Conservation (phyloP, 1,139 yeast genomes). For the Suhomyces chickasaworum region DNA sequence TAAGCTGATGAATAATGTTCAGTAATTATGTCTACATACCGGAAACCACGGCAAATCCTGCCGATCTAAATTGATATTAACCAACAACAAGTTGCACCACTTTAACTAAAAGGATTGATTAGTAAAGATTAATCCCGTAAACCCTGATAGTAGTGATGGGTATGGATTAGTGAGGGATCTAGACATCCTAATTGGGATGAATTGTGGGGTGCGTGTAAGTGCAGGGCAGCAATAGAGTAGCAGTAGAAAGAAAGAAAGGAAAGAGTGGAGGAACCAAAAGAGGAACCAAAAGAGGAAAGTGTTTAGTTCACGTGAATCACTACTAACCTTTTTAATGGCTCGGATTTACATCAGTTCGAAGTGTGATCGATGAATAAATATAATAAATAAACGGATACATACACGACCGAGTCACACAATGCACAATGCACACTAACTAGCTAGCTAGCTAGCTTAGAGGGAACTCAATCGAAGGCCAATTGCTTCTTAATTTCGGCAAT, state of each 20-base stretch:
- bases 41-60: not conserved
- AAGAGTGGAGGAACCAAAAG: no score
- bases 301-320: no score
- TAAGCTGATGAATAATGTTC: not conserved
- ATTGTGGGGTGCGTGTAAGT: slow-evolving; percentile 7
- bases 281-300: no score
- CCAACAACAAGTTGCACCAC: not conserved
- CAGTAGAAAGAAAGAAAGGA: no score
- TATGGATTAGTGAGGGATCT: not conserved
- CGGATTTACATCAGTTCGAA: not conserved
- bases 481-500: slow-evolving; percentile 96
- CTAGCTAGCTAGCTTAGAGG: slow-evolving; percentile 1
- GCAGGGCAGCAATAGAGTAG: no score
- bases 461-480: slow-evolving; percentile 69
- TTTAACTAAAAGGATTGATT: not conserved
- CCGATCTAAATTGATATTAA: not conserved
- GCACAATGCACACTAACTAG: slow-evolving; percentile 2
- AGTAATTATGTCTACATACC: not conserved
- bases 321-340: no score
- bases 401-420: slow-evolving; percentile 1
- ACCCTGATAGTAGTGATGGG: not conserved
- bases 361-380: slow-evolving; percentile 11
- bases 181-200: not conserved
- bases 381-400: slow-evolving; percentile 7
- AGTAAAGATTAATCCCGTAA: not conserved